Percentiles rank a stretch among this genome's conserved stretches.
Conservation (phyloP, 2,329 filamentous ascomycete species). For the Xylariaceae sp. region DNA sequence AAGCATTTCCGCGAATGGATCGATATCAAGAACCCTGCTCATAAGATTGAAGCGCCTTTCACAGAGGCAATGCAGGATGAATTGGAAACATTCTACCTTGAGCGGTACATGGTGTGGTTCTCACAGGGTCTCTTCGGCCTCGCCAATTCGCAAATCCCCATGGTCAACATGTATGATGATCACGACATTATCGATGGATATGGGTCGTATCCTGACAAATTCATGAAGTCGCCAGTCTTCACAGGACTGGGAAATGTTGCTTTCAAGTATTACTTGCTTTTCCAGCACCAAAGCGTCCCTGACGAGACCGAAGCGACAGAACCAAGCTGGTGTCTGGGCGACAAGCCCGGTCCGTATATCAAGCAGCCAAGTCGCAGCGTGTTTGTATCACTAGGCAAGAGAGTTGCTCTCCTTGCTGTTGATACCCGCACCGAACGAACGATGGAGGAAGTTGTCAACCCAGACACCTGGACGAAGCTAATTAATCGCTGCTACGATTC, state of each 20-base stretch:
- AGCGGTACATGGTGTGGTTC: slow-evolving; percentile 91
- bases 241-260: slow-evolving; percentile 83
- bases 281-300: slow-evolving; percentile 87
- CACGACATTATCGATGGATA: slow-evolving; percentile 90
- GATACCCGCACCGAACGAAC: slow-evolving; percentile 90
- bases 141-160: slow-evolving; percentile 89
- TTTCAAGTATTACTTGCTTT: slow-evolving; percentile 98
- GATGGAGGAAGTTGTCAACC: slow-evolving; percentile 71
- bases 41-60: slow-evolving; percentile 76
- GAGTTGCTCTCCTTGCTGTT: slow-evolving; percentile 75
- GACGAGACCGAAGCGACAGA: slow-evolving; percentile 78
- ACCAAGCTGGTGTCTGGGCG: slow-evolving; percentile 84
- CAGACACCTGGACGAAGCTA: slow-evolving; percentile 78
- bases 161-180: slow-evolving; percentile 98
- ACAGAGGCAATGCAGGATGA: slow-evolving; percentile 79
- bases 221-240: slow-evolving; percentile 88
- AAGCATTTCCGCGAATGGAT: slow-evolving; percentile 79
- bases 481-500: slow-evolving; percentile 82
- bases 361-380: slow-evolving; percentile 77
- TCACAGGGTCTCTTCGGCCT: slow-evolving; percentile 92
- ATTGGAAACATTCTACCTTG: slow-evolving; percentile 80
- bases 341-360: slow-evolving; percentile 81
- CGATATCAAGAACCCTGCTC: slow-evolving; percentile 67
- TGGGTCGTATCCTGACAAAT: slow-evolving; percentile 85
- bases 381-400: slow-evolving; percentile 76